Base-by-base conservation (phyloP, 2,329 filamentous ascomycete species). In the Phaeophleospora eucalypticola region DNA sequence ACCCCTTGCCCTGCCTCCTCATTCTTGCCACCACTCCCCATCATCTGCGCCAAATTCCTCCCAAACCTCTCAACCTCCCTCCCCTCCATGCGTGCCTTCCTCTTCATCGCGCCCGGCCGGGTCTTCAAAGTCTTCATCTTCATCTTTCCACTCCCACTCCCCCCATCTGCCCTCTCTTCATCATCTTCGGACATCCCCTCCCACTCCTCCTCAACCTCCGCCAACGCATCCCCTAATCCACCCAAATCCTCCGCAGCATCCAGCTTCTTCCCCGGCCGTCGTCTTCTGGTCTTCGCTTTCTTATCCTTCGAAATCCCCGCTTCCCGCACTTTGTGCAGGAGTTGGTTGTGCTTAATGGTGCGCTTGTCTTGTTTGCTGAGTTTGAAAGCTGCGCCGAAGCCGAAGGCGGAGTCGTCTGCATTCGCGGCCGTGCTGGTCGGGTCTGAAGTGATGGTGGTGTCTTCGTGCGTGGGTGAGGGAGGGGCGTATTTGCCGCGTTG, bases 31-130 rank as follows among this genome's bases (percentile, higher is more conserved):
- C n/a, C 45, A 41, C 50, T 49, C 19, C 65, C 53, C 52, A 58
- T 55, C 72, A 96, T 72, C 67, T 84, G 80, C 15, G 87, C 90
- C 77, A 97, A 76, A 64, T 89, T 96, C 64, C 77, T 80, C 32
- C 82, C 84, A 65, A 97, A 96, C 50, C 91, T 76, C 66, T 89
- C 82, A 71, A 87, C 85, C 77, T 97, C 91, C 49, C 80, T 74
- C 66, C 74, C 81, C 48, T 95, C 87, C 24, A 97, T 64, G 68
- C 78, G 84, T 70, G 89, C 87, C 70, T 89, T 93, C 63, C 80
- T 77, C 78, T 89, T 94, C 71, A 90, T 76, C 17, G 89, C 88
- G 0, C 91, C 91, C 2, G 82, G 87, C 44, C 83, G 75, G 52
- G 79, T 84, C 68, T 79, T 84, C 60, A 97, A 61, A 51, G 85